These are phyloP conservation scores for Wickerhamiella brachini DNA, from an alignment of 805 yeast genomes.

Conservation along the genomic window DNA sequence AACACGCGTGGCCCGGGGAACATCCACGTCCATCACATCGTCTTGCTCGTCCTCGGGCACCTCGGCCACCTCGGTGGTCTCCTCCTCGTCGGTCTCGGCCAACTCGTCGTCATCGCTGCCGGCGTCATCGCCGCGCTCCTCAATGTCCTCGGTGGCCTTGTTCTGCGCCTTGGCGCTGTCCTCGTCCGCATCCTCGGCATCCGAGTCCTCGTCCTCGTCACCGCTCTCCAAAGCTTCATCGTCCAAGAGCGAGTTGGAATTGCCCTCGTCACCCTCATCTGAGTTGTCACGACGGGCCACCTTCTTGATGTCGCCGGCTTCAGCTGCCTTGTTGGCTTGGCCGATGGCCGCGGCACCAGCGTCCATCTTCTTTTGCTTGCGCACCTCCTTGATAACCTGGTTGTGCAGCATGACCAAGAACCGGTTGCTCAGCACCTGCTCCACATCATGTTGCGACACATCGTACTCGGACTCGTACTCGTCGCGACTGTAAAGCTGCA, in stretches of 20 bases:
- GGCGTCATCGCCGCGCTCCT: conserved; percentile 54
- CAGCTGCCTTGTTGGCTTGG: conserved; percentile 22
- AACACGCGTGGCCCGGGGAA: neutral
- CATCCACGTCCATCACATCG: conserved; percentile 14
- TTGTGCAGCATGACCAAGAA: conserved; percentile 62
- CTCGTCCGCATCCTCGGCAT: conserved; percentile 92
- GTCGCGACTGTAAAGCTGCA: conserved; percentile 57
- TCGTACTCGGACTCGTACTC: conserved; percentile 87
- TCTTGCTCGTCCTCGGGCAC: conserved; percentile 7
- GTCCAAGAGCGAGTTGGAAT: conserved; percentile 23
- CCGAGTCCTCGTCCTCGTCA: conserved; percentile 83
- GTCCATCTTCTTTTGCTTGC: conserved; percentile 51
- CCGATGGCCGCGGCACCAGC: conserved; percentile 28
- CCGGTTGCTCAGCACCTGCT: conserved; percentile 44
- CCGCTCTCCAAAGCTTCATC: conserved; percentile 37
- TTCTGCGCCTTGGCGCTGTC: conserved; percentile 79
- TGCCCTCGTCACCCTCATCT: conserved; percentile 12
- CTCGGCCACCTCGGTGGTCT: conserved; percentile 2
- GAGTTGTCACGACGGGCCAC: conserved; percentile 2
- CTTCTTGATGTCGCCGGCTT: conserved; percentile 29
- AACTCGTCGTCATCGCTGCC: conserved; percentile 20
- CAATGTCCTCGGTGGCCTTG: conserved; percentile 80
- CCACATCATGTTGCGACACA: conserved; percentile 66
- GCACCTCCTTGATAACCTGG: conserved; percentile 65
- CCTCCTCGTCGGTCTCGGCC: conserved; percentile 28